Evolutionary conservation across 305 asterid genomes (phyloP).

Genomic region (Solanum hybrid): DNA sequence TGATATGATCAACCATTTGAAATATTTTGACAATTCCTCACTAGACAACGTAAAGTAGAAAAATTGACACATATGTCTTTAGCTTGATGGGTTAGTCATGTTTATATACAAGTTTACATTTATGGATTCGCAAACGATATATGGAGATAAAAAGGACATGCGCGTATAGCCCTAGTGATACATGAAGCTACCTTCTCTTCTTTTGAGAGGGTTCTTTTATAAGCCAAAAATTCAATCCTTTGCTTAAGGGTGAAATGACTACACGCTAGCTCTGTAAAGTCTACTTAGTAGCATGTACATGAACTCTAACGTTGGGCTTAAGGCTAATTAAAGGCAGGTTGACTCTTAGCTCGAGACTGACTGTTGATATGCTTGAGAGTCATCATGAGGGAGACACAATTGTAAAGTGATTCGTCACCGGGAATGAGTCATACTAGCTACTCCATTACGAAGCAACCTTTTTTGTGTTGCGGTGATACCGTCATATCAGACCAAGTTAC

Average conservation of each 20-base stretch:
- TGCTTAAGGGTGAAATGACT: background rate
- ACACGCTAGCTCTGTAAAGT: background rate
- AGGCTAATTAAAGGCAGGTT: background rate
- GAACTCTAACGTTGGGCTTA: background rate
- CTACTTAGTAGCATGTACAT: background rate
- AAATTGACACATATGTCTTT: background rate
- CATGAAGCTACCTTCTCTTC: background rate
- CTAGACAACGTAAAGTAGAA: background rate
- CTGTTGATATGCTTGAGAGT: background rate
- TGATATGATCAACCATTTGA: background rate
- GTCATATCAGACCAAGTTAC: background rate
- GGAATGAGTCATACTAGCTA: background rate
- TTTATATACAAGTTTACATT: background rate
- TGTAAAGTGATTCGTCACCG: background rate
- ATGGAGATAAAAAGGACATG: background rate
- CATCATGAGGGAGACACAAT: background rate
- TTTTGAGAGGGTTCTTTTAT: background rate
- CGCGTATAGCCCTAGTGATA: background rate
- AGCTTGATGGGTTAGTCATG: background rate
- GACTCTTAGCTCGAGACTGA: background rate
- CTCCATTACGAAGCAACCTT: background rate
- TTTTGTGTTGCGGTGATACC: background rate
- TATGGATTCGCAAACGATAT: background rate
- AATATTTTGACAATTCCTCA: background rate
- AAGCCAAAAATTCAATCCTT: background rate